Base-by-base conservation (phyloP, 495 filamentous ascomycete species). In the Lentithecium fluviatile region DNA sequence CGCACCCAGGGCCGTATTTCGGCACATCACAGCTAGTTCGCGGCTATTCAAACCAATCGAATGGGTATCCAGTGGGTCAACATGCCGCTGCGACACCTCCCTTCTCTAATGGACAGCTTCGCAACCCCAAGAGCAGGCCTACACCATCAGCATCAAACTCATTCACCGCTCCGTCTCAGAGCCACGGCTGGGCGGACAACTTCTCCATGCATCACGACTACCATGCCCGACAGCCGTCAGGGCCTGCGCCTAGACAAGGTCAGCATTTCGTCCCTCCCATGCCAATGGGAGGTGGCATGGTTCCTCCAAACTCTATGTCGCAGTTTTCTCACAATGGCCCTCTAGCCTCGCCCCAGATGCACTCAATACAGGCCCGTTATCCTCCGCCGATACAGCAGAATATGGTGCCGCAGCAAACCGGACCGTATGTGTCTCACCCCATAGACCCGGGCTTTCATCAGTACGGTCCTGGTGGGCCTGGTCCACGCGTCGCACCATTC, bases 131-230 rank as follows among this genome's bases (percentile, higher is more conserved):
- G 29, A 32, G 10, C 10, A 32, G 19, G 19, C 40, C 40, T 43
- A 15, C 19, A 15, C 19, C 5, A 20, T 24, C 43, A 23, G 24
- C 21, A 1, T 11, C 59, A 37, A 19, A 21, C 5, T 8, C 32
- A 12, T 2, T 56, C 51, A 29, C 55, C 52, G 49, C 29, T 24
- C 51, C 47, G 34, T 36, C 43, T 15, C 21, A 13, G 51, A 23
- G 11, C 25, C 42, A 8, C 43, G 25, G 26, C 17, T 58, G 61
- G 55, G 25, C 23, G 2, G 61, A 59, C 21, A 54, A 64, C 52
- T 1, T 36, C 32, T 0, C 17, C 25, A 17, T 32, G 11, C 37
- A 17, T 19, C 10, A 10, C 19, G 43, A 36, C 21, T 29, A 43
- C 6, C 52, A 51, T 5, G 20, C 25, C 4, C 29, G 60, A 15